Evolutionary conservation across 2,329 filamentous ascomycete genomes (phyloP).

Genomic region (Claviceps digitariae): DNA sequence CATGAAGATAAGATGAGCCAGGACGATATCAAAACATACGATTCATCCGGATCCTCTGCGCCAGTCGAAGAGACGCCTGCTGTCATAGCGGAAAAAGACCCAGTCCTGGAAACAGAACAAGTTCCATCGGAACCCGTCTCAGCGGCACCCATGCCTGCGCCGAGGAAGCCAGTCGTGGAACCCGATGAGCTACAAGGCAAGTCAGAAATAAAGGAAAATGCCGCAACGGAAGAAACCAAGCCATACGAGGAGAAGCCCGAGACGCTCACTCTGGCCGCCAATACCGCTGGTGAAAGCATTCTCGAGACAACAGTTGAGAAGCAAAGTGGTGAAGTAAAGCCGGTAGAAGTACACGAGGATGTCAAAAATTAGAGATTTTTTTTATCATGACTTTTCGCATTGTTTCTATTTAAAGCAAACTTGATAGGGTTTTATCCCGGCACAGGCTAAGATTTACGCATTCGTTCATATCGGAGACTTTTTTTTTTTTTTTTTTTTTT

Average conservation of each 20-base stretch:
- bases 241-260: slow-evolving; percentile 10
- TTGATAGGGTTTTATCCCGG: too few relatives aligned
- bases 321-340: slow-evolving; percentile 21
- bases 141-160: background rate
- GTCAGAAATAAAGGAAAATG: slow-evolving; percentile 1
- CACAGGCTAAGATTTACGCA: too few relatives aligned
- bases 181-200: background rate
- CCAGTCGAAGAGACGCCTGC: background rate
- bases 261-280: slow-evolving; percentile 24
- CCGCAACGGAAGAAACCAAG: background rate
- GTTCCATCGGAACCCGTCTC: background rate
- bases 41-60: background rate
- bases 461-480: too few relatives aligned
- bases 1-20: slow-evolving; percentile 8
- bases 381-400: background rate
- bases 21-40: slow-evolving; percentile 4
- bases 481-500: too few relatives aligned
- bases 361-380: slow-evolving; percentile 14
- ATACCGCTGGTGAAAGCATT: slow-evolving; percentile 31
- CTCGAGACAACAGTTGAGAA: slow-evolving; percentile 24
- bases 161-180: background rate
- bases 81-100: background rate
- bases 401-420: too few relatives aligned
- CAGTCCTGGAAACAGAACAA: background rate
- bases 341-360: slow-evolving; percentile 22